Conservation (phyloP, 2,329 filamentous ascomycete genomes). For the Didymella pomorum region DNA sequence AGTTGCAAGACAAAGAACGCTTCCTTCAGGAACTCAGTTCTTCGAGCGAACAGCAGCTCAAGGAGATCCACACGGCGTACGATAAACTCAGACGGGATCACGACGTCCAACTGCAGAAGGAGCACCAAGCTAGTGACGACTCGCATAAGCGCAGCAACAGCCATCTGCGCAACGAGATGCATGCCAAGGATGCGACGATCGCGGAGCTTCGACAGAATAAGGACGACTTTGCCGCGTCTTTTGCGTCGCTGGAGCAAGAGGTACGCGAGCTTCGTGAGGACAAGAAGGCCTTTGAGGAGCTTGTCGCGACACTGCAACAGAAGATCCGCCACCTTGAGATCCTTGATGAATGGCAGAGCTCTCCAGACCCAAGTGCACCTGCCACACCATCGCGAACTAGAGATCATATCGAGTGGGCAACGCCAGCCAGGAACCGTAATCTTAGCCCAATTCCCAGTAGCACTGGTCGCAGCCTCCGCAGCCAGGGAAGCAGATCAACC, state of each 20-base stretch:
- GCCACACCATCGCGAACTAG: conserved; percentile 15
- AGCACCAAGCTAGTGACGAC: conserved; percentile 14
- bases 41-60: conserved; percentile 32
- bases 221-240: conserved; percentile 33
- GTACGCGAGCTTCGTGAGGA: conserved; percentile 38
- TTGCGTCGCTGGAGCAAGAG: conserved; percentile 42
- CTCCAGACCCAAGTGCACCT: conserved; percentile 16
- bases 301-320: conserved; percentile 43
- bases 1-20: conserved; percentile 39
- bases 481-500: conserved; percentile 29
- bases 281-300: conserved; percentile 42
- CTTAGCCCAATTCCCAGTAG: conserved; percentile 20
- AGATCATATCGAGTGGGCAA: conserved; percentile 26
- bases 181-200: conserved; percentile 39
- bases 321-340: conserved; percentile 41
- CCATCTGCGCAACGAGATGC: conserved; percentile 30
- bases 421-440: conserved; percentile 18
- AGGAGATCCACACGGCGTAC: conserved; percentile 33
- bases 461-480: conserved; percentile 22
- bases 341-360: conserved; percentile 34
- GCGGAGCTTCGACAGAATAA: conserved; percentile 37
- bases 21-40: conserved; percentile 37
- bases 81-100: conserved; percentile 31
- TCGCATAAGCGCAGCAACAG: conserved; percentile 18
- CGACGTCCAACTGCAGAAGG: conserved; percentile 26